A percentile compares a stretch with the other conserved stretches of the same genome.
phyloP scores from a whole-genome alignment of 768 basidiomycete species.

The Agrocybe praecox region DNA sequence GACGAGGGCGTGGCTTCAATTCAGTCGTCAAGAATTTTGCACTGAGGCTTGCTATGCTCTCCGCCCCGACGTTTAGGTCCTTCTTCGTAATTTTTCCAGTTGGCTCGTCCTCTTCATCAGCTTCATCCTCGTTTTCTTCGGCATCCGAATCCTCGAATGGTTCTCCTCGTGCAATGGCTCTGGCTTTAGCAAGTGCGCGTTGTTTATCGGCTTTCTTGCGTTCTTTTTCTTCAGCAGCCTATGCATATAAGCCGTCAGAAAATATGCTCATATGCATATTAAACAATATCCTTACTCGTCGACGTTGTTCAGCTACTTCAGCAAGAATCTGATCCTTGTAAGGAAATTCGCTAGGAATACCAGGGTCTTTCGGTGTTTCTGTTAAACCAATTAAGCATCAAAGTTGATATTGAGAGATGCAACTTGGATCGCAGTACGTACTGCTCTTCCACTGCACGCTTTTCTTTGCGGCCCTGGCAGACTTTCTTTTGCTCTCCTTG shows the following conservation, averaged over 20 bases:
- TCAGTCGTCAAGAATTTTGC: conserved; percentile 41
- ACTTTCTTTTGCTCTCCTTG: conserved; percentile 77
- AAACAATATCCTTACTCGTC: conserved; percentile 50
- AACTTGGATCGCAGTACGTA: conserved; percentile 37
- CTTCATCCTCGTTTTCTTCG: conserved; percentile 15
- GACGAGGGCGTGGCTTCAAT: conserved; percentile 29
- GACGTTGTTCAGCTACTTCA: conserved; percentile 82
- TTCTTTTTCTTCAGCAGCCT: conserved; percentile 82
- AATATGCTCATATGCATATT: background rate
- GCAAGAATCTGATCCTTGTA: conserved; percentile 95
- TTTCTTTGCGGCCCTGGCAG: conserved; percentile 72
- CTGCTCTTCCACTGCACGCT: conserved; percentile 89
- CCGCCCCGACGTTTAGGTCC: conserved; percentile 52
- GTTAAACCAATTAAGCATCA: background rate
- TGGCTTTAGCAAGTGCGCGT: conserved; percentile 26
- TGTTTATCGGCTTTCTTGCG: conserved; percentile 64
- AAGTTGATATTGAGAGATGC: background rate
- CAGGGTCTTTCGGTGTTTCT: conserved; percentile 89
- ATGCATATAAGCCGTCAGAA: conserved; percentile 3
- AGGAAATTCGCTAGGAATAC: conserved; percentile 91
- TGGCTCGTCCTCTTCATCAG: conserved; percentile 22
- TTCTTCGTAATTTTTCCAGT: conserved; percentile 31
- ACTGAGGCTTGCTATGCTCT: conserved; percentile 48
- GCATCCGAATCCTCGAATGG: conserved; percentile 20
- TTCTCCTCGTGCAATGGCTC: conserved; percentile 24